phyloP scores from a whole-genome alignment of 768 basidiomycete species.

The Agrocybe chaxingu region DNA sequence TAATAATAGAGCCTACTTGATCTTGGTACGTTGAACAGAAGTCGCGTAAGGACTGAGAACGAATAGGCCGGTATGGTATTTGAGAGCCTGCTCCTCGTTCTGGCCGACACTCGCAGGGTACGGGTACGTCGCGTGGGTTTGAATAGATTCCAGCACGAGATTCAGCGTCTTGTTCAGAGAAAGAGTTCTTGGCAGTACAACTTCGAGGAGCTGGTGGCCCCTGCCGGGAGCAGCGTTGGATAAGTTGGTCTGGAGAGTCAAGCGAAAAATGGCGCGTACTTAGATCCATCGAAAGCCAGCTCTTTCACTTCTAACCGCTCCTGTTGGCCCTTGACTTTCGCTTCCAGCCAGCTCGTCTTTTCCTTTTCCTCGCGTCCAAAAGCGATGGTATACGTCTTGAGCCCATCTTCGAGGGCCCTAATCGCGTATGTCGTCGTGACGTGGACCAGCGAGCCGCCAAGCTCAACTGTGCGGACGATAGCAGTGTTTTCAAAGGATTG shows the following conservation, averaged over 20 bases:
- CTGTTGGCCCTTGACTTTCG: slow-evolving; percentile 70
- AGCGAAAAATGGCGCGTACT: slow-evolving; percentile 38
- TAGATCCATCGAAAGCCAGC: slow-evolving; percentile 42
- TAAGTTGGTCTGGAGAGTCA: slow-evolving; percentile 2
- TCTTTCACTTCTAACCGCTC: slow-evolving; percentile 48
- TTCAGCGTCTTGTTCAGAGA: slow-evolving; percentile 61
- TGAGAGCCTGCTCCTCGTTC: slow-evolving; percentile 73
- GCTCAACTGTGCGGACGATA: slow-evolving; percentile 84
- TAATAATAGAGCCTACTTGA: slow-evolving; percentile 55
- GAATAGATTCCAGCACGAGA: slow-evolving; percentile 74
- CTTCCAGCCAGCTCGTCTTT: slow-evolving; percentile 77
- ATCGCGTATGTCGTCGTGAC: slow-evolving; percentile 88
- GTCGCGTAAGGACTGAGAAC: slow-evolving; percentile 84
- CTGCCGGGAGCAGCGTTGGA: slow-evolving; percentile 19
- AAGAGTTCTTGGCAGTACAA: slow-evolving; percentile 61
- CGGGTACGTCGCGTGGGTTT: slow-evolving; percentile 74
- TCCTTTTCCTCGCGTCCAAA: slow-evolving; percentile 59
- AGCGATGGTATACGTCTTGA: slow-evolving; percentile 65
- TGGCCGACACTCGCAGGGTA: slow-evolving; percentile 75
- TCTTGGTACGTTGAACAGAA: slow-evolving; percentile 79
- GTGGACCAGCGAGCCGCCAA: slow-evolving; percentile 84
- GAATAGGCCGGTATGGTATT: slow-evolving; percentile 74
- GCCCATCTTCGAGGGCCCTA: slow-evolving; percentile 61
- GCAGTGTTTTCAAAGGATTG: slow-evolving; percentile 84
- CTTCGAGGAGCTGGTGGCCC: slow-evolving; percentile 52